Evolutionary conservation across 2,329 filamentous ascomycete genomes (phyloP).

Genomic region (Phoma herbarum): DNA sequence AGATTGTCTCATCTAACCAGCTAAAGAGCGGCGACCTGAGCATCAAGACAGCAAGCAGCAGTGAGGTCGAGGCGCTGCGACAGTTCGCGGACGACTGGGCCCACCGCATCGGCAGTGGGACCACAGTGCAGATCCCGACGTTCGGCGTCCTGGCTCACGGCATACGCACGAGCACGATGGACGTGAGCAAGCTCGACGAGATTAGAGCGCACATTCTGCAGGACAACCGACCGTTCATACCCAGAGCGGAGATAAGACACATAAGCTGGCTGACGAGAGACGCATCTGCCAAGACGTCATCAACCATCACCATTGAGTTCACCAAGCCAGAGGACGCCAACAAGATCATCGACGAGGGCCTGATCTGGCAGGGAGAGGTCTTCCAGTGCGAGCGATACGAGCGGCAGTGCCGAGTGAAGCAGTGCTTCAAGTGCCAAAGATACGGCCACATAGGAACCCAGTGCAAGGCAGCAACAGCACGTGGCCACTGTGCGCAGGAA

Average conservation of each 20-base stretch:
- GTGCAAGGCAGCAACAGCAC: slow-evolving; percentile 30
- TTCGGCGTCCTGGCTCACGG: no score
- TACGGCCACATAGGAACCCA: slow-evolving; percentile 33
- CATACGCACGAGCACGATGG: no score
- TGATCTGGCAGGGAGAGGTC: no score
- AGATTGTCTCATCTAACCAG: slow-evolving; percentile 30
- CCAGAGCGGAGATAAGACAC: slow-evolving; percentile 23
- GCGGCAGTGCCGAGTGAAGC: no score
- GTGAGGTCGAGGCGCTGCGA: no score
- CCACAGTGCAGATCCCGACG: no score
- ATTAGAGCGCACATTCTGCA: slow-evolving; percentile 26
- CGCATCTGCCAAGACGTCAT: slow-evolving; percentile 14
- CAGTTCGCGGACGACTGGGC: no score
- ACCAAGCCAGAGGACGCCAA: slow-evolving; percentile 28
- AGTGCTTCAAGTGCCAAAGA: slow-evolving; percentile 31
- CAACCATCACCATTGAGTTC: slow-evolving; percentile 26
- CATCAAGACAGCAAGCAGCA: slow-evolving; percentile 22
- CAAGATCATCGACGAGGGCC: no score
- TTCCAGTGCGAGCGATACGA: no score
- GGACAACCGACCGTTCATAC: slow-evolving; percentile 30
- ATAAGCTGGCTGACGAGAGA: slow-evolving; percentile 24
- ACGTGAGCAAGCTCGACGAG: slow-evolving; percentile 25
- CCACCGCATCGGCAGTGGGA: no score
- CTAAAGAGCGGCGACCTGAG: slow-evolving; percentile 32
- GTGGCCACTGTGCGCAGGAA: neutral